phyloP scores from a whole-genome alignment of 2,329 filamentous ascomycete genomes.

The Fusarium sambucinum region DNA sequence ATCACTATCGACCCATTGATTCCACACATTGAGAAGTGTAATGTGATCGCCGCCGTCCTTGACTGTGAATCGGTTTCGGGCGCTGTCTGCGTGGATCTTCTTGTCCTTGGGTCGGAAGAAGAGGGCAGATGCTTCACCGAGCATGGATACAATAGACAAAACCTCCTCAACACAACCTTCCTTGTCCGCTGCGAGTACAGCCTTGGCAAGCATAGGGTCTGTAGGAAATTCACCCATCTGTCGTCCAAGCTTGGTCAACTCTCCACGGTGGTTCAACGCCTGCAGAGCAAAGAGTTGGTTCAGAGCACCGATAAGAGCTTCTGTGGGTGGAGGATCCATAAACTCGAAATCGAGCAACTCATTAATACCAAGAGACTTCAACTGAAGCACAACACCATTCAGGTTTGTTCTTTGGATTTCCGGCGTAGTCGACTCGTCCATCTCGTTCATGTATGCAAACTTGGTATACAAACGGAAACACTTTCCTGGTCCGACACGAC shows the following conservation, averaged over 20 bases:
- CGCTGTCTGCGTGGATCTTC: constrained; percentile 94
- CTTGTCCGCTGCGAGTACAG: constrained; percentile 87
- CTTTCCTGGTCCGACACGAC: constrained; percentile 90
- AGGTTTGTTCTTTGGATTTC: constrained; percentile 94
- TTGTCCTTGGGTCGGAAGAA: constrained; percentile 98
- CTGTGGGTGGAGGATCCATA: constrained; percentile 91
- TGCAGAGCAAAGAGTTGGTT: constrained; percentile 94
- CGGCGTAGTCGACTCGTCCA: constrained; percentile 90
- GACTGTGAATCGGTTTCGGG: constrained; percentile 87
- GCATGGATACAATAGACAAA: constrained; percentile 92
- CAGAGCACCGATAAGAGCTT: constrained; percentile 87
- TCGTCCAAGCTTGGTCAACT: constrained; percentile 88
- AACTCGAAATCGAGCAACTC: constrained; percentile 95
- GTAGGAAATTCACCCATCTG: constrained; percentile 97
- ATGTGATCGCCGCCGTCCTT: constrained; percentile 92
- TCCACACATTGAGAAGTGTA: constrained; percentile 91
- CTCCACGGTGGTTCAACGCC: constrained; percentile 87
- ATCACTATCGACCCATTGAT: constrained; percentile 93
- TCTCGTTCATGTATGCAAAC: constrained; percentile 93
- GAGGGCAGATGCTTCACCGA: constrained; percentile 86
- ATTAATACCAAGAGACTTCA: constrained; percentile 93
- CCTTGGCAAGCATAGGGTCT: constrained; percentile 90
- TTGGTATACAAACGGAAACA: constrained; percentile 95
- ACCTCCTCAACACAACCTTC: constrained; percentile 95
- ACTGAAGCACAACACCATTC: constrained; percentile 82